Conservation (phyloP, 2,329 filamentous ascomycete genomes). For the Setomelanomma holmii region DNA sequence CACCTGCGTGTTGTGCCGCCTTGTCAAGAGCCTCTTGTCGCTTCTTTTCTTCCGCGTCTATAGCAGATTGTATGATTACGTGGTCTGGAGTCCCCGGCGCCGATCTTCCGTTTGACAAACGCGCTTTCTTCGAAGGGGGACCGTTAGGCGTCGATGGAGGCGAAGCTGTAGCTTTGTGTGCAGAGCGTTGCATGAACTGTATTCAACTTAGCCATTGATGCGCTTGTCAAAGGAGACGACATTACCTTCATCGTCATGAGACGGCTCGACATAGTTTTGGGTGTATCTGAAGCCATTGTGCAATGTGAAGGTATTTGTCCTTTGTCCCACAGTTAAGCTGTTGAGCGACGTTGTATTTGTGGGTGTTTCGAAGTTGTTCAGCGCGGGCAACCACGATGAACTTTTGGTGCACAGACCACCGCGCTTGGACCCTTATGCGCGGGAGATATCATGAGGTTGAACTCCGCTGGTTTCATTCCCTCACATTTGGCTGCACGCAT, state of each 20-base stretch:
- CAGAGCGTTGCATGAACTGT: slow-evolving; percentile 89
- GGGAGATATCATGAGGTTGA: not conserved
- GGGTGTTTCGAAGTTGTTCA: not conserved
- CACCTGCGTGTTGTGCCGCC: slow-evolving; percentile 68
- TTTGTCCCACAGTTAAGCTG: too few species aligned
- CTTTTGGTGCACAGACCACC: not conserved
- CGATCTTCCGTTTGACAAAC: slow-evolving; percentile 55
- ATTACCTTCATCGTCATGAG: slow-evolving; percentile 85
- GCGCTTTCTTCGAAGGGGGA: slow-evolving; percentile 69
- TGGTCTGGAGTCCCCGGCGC: slow-evolving; percentile 55
- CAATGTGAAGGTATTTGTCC: not conserved
- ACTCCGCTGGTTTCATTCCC: not conserved
- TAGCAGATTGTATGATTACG: slow-evolving; percentile 67
- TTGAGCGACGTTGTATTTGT: too few species aligned
- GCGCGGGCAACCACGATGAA: not conserved
- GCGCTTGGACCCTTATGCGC: not conserved
- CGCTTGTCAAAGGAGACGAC: not conserved
- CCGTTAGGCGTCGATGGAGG: slow-evolving; percentile 59
- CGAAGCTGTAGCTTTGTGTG: slow-evolving; percentile 62
- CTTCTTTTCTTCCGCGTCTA: slow-evolving; percentile 72
- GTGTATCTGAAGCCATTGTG: slow-evolving; percentile 39
- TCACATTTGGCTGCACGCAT: too few species aligned
- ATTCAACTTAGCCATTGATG: slow-evolving; percentile 13
- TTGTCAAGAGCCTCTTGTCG: slow-evolving; percentile 64
- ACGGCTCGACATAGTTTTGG: slow-evolving; percentile 80